Base-by-base conservation (phyloP, 441 rosid species). In the Aleurites moluccanus region DNA sequence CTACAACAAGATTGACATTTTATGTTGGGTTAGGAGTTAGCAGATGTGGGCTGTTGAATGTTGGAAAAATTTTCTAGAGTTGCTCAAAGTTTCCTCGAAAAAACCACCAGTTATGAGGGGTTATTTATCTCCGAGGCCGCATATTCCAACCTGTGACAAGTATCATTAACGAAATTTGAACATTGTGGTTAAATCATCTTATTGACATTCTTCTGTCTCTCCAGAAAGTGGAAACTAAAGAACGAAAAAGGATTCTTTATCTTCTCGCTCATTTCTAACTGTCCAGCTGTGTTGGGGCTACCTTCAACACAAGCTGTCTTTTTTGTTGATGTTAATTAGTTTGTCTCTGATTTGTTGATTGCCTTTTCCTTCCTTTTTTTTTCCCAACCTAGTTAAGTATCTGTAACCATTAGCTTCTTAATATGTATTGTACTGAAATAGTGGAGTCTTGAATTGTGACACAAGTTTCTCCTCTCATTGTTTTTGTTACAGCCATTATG, bases 401-500 rank as follows among this genome's bases (percentile, higher is more conserved):
- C 35, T 15, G 61, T 73, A 15, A 23, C 21, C 4, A 20, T 68
- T 25, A 35, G 56, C 9, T 53, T 44, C 38, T 64, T 33, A 47
- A 18, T 30, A 44, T 45, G 49, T 33, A 47, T 33, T 47, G 23
- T 15, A 10, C 5, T 27, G 28, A 2, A 40, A 10, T n/a, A 44
- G 15, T 16, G 27, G 16, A 66, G 20, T 42, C 11, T 49, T 23
- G 10, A 35, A 21, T 15, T 52, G 3, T 57, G 47, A 75, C 21
- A 49, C 20, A 59, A 49, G 57, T 27, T 47, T 72, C 13, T 77
- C 27, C 6, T 64, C 64, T 33, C 33, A 4, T 64, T 70, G 25
- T 69, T 74, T 67, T 56, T 49, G 35, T 45, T 77, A 82, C 97
- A 96, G 98, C 84, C 97, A 81, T 69, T 96, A 96, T 81, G 98